These are phyloP conservation scores for Acorus gramineus DNA, from an alignment of 106 monocot species.

Conservation along the genomic window DNA sequence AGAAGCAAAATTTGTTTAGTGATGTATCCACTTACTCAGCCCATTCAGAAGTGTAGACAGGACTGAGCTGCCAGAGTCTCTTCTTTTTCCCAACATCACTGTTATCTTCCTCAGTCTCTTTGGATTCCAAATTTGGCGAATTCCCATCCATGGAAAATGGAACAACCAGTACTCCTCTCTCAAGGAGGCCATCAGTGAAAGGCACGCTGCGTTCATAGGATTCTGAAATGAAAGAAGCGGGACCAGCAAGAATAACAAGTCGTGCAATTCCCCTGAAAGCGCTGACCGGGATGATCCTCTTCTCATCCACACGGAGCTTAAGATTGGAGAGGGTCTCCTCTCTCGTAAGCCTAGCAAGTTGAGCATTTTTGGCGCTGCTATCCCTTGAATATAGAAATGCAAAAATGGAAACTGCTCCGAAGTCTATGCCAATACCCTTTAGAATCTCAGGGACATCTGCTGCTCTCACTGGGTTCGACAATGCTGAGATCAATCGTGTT, in stretches of 20 bases:
- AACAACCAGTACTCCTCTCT: constrained; percentile 72
- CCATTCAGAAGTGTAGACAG: constrained; percentile 65
- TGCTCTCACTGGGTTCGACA: constrained; percentile 49
- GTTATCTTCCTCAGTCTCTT: constrained; percentile 27
- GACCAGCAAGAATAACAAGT: constrained; percentile 79
- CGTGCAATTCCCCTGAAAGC: constrained; percentile 69
- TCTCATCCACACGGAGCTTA: constrained; percentile 56
- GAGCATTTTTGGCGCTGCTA: constrained; percentile 62
- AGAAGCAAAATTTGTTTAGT: neutral
- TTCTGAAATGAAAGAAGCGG: constrained; percentile 56
- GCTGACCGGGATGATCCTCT: constrained; percentile 41
- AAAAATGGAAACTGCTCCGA: constrained; percentile 65
- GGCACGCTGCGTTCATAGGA: constrained; percentile 55
- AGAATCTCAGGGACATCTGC: constrained; percentile 36
- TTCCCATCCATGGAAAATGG: constrained; percentile 67
- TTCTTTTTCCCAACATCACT: constrained; percentile 19
- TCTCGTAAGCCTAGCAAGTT: constrained; percentile 71
- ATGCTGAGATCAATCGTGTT: constrained; percentile 43
- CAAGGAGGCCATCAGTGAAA: constrained; percentile 51
- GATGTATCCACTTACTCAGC: constrained; percentile 40
- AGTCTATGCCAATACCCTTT: constrained; percentile 64
- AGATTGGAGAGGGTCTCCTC: constrained; percentile 81
- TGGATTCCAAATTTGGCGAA: constrained; percentile 29
- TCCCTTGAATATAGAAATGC: constrained; percentile 80
- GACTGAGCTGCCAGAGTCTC: constrained; percentile 80